Base-by-base conservation (phyloP, 768 basidiomycete genomes). In the Strobilomyces dryophilus region DNA sequence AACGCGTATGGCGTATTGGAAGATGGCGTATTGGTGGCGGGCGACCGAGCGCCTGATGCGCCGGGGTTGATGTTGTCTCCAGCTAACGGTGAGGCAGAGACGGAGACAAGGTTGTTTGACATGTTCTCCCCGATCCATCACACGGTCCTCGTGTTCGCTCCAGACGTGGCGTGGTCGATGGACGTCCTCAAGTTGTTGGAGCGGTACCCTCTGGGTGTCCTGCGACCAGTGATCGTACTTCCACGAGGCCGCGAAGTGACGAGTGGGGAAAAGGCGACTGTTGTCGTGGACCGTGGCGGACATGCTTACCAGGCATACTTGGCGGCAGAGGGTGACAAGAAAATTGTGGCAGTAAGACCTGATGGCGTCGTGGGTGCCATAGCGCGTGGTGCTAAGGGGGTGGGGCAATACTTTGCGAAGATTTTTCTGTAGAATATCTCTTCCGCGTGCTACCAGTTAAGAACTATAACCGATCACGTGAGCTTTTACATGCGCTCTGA, bases 31-130 rank as follows among this genome's bases (percentile, higher is more conserved):
- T 40, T 77, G 7, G 59, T 64, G 1, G 78, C 76, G 5, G 77
- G 77, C 0, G 77, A 79, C 58, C 67, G 76, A 34, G 75, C 76
- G 8, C 75, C 75, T 1, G 75, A 78, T 53, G 74, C 76, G 2
- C 65, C 75, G 0, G 68, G 54, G 11, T 61, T 78, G 0, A 68
- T 56, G 14, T 61, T 76, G 20, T 52, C 68, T 52, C 37, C 37
- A 37, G n/a, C 37, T 18, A 37, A 37, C 37, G 57, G 9, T 53
- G 53, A 26, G 6, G 9, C 17, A 6, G 21, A 18, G 20, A 43
- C 45, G 36, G 36, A 26, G 37, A 61, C 56, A 40, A 54, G 39
- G 24, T 26, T 71, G 39, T 70, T 69, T 18, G 56, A 59, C 29
- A 12, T 66, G 26, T 68, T 72, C 50, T 39, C 49, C 18, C 44